Evolutionary conservation across 495 filamentous ascomycete genomes (phyloP), one percentile per base, ranked within the genome.

Genomic region (Penicillium parvum): DNA sequence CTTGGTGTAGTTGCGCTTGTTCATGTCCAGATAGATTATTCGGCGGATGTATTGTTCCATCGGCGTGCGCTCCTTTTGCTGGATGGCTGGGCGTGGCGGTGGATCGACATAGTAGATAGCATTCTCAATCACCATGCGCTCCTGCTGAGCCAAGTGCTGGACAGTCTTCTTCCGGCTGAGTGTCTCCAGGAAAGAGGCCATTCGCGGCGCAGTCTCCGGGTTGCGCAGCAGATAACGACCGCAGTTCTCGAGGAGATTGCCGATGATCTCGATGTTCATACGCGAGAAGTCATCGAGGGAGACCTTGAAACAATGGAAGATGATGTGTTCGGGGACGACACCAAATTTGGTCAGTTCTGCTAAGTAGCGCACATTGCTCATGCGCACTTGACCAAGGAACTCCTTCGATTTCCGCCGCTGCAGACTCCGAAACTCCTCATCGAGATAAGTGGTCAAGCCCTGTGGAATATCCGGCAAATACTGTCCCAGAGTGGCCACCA

Each of bases 361-460:
- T 39, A 99, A 79, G 55, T 99, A 99, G 5, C 92, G 88, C 37
- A 96, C 88, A 64, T 99, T 99, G 65, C 85, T 81, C 53, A 90
- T 86, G 33, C 92, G 84, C 32, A 96, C 89, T 63, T 95, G 91
- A 1, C 90, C 90, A 6, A 99, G 69, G 51, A 95, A 95, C 49
- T 99, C 92, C 65, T 99, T 99, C 28, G 91, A 86, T 63, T 99
- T 99, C 37, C 92, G 89, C n/a, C 91, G 82, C 61, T 99, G 92
- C 5, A 99, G 78, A 53, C 92, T 97, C 49, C 94, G 84, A 55
- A 97, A 99, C 59, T 99, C 92, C 37, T 89, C 87, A 64, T 99
- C 94, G 6, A 99, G 82, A 60, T 99, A 88, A 5, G 88, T 82
- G 9, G 94, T 90, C 41, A 97, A 64, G n/a, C 85, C 87, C 61